Base-by-base conservation (phyloP, 768 basidiomycete species). In the Hortiboletus campestris region DNA sequence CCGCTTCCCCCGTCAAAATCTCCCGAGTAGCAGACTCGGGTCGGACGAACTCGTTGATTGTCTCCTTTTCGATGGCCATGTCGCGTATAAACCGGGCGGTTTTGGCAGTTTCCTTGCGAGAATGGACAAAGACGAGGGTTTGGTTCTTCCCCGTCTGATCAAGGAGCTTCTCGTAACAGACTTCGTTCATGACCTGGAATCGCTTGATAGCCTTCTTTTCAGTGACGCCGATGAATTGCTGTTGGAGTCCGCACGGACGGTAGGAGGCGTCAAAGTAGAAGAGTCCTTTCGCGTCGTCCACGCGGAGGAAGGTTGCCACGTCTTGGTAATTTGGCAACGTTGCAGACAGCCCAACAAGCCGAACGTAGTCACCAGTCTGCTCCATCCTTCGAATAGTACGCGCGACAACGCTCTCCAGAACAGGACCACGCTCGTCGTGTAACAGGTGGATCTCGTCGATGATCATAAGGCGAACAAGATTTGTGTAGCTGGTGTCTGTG, bases 181-280 rank as follows among this genome's bases (percentile, higher is more conserved):
- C 94, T 68, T 98, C 95, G 72, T 99, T 99, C 82, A 92, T 96
- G 58, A 98, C 86, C 70, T 98, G 96, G 67, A 95, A 94, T 7
- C 97, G 86, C 72, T 96, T 98, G 80, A 98, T 98, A 0, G 97
- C 97, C 72, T 97, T 98, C 81, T 98, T 98, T 78, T 98, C 97
- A 1, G 96, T 98, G 55, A 99, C 85, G 40, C 97, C 97, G 56
- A 98, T 85, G 74, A 98, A 98, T 66, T 97, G 92, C 65, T 98
- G 95, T 66, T 95, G 92, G 19, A 99, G 85, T 3, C 88, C 91
- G 66, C 97, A 98, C 19, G 96, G 96, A 39, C 97, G 83, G 67
- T 91, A 96, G 0, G 91, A 84, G 0, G 94, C 88, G 63, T 99
- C 96, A 65, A 99, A 99, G 77, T 95, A 96, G 76, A 99, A 99